Percentiles rank a stretch among this genome's conserved stretches.
These are phyloP conservation scores for Endogone sp. DNA, from an alignment of 192 early-diverging fungal species.

Conservation along the genomic window DNA sequence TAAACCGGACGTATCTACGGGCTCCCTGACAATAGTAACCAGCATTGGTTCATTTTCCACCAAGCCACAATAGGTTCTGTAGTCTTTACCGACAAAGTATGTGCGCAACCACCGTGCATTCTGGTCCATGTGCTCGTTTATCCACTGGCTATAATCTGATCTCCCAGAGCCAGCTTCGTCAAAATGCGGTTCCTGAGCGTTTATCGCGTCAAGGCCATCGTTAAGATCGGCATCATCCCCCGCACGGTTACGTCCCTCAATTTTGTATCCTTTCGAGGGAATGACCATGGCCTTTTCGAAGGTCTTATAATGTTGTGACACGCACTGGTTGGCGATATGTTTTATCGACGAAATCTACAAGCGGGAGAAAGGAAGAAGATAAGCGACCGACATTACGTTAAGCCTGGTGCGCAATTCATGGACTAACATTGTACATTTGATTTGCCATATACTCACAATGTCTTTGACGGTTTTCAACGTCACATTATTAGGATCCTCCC, in stretches of 20 bases:
- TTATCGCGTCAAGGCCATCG: background rate
- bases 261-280: slow-evolving; percentile 30
- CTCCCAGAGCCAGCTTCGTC: background rate
- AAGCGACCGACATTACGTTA: too few relatives aligned
- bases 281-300: slow-evolving; percentile 34
- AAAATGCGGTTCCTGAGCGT: background rate
- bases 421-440: too few relatives aligned
- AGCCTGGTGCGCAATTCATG: too few relatives aligned
- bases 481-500: slow-evolving; percentile 3
- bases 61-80: slow-evolving; percentile 22
- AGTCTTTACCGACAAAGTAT: slow-evolving; percentile 20
- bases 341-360: slow-evolving; percentile 11
- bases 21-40: slow-evolving; percentile 21
- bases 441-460: slow-evolving; percentile 16
- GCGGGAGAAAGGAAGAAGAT: background rate
- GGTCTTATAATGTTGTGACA: slow-evolving; percentile 26
- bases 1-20: background rate
- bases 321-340: slow-evolving; percentile 20
- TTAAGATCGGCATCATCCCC: background rate
- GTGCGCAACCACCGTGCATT: slow-evolving; percentile 22
- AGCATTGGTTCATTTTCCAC: slow-evolving; percentile 13
- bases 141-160: slow-evolving; percentile 7
- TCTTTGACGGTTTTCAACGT: background rate
- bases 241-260: slow-evolving; percentile 30
- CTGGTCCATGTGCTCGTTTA: slow-evolving; percentile 27